Evolutionary conservation across 331 rosid species (phyloP), one percentile per base, ranked within the genome.

Genomic region (Dryas integrifolia): DNA sequence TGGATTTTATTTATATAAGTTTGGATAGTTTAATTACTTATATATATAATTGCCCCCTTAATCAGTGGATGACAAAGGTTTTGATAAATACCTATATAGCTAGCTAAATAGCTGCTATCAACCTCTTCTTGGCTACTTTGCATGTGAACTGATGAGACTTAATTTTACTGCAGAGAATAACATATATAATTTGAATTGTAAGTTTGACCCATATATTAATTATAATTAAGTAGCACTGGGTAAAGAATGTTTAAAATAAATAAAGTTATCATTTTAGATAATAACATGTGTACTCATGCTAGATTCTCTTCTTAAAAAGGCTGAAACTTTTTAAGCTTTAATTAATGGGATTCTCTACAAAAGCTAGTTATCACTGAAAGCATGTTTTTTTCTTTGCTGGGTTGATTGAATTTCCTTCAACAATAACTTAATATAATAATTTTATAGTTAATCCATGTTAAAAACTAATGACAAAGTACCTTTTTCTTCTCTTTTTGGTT

Each of bases 241-340:
- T 58, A 61, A 70, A 69, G 69, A 69, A 69, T 75, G 49, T 5
- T 56, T 58, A 46, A 56, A 65, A 43, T 55, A 75, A 39, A 63
- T 26, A 35, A 62, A 62, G 76, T 30, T 62, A 70, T 70, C 76
- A 62, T 77, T 62, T 48, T 61, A 35, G 70, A n/a, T 70, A 15
- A 63, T 63, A 70, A 59, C 24, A 26, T 77, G 68, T 77, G 68
- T 60, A 52, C 71, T 69, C 71, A 77, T 43, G 76, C 70, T 50
- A 57, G 81, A 76, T 69, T 77, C 58, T 65, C 47, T n/a, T 53
- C 56, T 77, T 45, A 44, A 40, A 77, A 53, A 62, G 68, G 66
- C 12, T 52, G 44, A 62, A 62, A 66, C 58, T 45, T 70, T 71
- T 21, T 49, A 61, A 30, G 64, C 67, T 40, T 18, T 16, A 53